Conservation (phyloP, 1,284 basidiomycete genomes). For the Vanrija pseudolonga region DNA sequence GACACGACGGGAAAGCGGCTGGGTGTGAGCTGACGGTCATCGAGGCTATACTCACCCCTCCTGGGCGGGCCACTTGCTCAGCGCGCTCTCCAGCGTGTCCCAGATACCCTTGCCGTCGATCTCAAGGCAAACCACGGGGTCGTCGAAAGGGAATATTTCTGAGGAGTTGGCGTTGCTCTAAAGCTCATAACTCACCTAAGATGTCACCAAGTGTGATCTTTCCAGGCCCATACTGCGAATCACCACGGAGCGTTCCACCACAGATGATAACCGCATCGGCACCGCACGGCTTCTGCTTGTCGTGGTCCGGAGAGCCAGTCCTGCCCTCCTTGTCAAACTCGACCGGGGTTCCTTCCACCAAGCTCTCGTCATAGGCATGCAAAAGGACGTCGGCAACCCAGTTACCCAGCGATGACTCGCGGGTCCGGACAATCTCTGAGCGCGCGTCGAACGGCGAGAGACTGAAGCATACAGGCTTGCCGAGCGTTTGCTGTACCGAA, state of each 20-base stretch:
- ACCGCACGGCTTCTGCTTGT: conserved; percentile 51
- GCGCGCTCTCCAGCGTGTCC: conserved; percentile 71
- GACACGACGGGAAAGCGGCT: conserved; percentile 86
- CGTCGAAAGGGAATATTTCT: conserved; percentile 87
- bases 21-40: conserved; percentile 6
- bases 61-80: conserved; percentile 80
- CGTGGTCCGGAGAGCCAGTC: neutral
- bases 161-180: neutral
- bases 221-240: conserved; percentile 78
- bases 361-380: conserved; percentile 78
- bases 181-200: conserved; percentile 24
- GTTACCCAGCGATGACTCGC: conserved; percentile 73
- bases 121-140: conserved; percentile 73
- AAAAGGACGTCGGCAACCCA: conserved; percentile 84
- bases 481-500: conserved; percentile 66
- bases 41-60: conserved; percentile 62
- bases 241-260: conserved; percentile 82
- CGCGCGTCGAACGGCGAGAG: conserved; percentile 69
- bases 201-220: conserved; percentile 71
- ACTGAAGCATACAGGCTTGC: conserved; percentile 68
- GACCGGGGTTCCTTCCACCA: conserved; percentile 41
- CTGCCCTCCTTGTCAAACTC: conserved; percentile 19
- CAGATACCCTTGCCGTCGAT: conserved; percentile 76
- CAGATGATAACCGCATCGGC: conserved; percentile 72
- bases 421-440: conserved; percentile 64